Evolutionary conservation across 2,329 filamentous ascomycete species (phyloP).

Genomic region (Talaromyces piceae): DNA sequence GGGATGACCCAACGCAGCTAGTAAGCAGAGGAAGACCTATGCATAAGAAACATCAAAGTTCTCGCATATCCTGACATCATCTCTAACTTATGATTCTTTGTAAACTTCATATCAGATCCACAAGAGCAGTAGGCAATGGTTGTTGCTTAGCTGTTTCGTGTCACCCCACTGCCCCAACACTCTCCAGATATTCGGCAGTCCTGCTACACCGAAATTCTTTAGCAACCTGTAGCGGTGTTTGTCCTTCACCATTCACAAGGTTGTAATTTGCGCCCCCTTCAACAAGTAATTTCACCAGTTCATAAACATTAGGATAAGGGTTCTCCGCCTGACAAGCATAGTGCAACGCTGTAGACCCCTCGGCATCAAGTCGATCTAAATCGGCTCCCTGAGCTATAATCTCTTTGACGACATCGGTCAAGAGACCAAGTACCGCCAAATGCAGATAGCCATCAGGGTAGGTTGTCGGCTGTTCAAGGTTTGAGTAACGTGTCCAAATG

Average conservation of each 20-base stretch:
- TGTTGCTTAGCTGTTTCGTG: too few species aligned
- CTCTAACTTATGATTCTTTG: too few species aligned
- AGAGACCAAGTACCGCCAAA: background rate
- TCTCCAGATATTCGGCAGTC: background rate
- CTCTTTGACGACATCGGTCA: slow-evolving; percentile 1
- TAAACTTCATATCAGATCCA: too few species aligned
- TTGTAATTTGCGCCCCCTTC: background rate
- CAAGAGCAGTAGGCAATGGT: too few species aligned
- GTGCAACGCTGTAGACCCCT: slow-evolving; percentile 2
- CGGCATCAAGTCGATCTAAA: background rate
- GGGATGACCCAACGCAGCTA: too few species aligned
- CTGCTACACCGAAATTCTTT: background rate
- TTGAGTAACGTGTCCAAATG: slow-evolving; percentile 4
- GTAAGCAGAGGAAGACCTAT: too few species aligned
- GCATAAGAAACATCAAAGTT: too few species aligned
- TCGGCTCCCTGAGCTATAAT: slow-evolving; percentile 5
- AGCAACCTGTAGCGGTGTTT: slow-evolving; percentile 4
- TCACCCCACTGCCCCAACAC: too few species aligned
- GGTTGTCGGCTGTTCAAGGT: background rate
- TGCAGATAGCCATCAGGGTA: slow-evolving; percentile 7
- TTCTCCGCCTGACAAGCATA: background rate
- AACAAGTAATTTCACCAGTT: too few species aligned
- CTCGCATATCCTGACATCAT: too few species aligned
- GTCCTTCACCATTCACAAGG: background rate
- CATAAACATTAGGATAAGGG: too few species aligned